These are phyloP conservation scores for Monilinia aucupariae DNA, from an alignment of 2,329 filamentous ascomycete species.

Conservation along the genomic window DNA sequence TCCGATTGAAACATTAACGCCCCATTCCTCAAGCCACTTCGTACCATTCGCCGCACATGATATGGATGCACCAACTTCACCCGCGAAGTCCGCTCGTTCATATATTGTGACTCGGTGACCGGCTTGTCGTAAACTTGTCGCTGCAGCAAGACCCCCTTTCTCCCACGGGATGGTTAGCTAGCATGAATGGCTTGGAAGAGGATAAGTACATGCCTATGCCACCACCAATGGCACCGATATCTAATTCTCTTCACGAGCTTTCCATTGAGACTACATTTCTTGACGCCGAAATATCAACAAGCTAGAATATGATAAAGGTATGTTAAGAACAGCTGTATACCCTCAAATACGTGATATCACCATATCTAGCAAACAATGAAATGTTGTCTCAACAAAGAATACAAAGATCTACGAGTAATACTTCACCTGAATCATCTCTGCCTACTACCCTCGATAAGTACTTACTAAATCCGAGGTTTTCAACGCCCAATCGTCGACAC, in stretches of 20 bases:
- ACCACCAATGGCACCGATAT: slow-evolving; percentile 17
- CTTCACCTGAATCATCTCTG: neutral
- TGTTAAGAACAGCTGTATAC: neutral
- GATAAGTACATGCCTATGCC: slow-evolving; percentile 13
- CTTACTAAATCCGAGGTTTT: neutral
- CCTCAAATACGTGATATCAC: neutral
- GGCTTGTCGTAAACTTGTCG: slow-evolving; percentile 47
- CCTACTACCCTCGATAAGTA: neutral
- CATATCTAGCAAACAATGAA: neutral
- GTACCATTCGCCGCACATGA: slow-evolving; percentile 66
- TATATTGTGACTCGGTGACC: slow-evolving; percentile 58
- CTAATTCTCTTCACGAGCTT: slow-evolving; percentile 7
- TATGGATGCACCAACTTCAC: slow-evolving; percentile 62
- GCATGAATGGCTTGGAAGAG: neutral
- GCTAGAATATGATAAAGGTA: neutral
- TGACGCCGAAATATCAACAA: neutral
- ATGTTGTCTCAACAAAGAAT: neutral
- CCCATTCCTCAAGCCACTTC: slow-evolving; percentile 64
- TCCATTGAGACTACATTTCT: neutral
- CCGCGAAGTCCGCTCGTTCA: slow-evolving; percentile 59
- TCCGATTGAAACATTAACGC: slow-evolving; percentile 57
- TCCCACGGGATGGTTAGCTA: neutral
- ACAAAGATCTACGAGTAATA: neutral
- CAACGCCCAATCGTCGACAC: neutral
- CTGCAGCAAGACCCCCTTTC: slow-evolving; percentile 44